Evolutionary conservation across 768 basidiomycete genomes (phyloP), one percentile per base, ranked within the genome.

Genomic region (Gelatoporia subvermispora): DNA sequence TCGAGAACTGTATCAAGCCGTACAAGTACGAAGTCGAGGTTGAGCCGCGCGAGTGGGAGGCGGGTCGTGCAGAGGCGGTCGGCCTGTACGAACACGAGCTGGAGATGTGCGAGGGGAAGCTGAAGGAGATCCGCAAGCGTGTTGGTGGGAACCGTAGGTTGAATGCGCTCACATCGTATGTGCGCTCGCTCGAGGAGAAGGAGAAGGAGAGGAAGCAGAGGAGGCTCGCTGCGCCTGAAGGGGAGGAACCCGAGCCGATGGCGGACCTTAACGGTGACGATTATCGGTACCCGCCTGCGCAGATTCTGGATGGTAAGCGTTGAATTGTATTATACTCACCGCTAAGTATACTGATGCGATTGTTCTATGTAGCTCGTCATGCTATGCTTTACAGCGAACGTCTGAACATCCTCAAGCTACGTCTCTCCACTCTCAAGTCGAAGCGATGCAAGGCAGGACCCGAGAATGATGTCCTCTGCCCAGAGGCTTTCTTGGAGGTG

Each of bases 1-100:
- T 99, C 15, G 96, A 99, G 73, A 99, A 98, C 66, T 95, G 92
- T 67, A 97, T 99, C 75, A 99, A 99, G 69, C 96, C 95, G 23
- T 97, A 82, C 78, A 99, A 99, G 73, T 95, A 96, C 61, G 95
- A 98, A 61, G 85, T 98, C 22, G 96, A 99, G 63, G 87, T 97
- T 13, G 93, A 97, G 53, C 77, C 81, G 13, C 73, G 85, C 36
- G 96, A 99, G 65, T 99, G 96, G 96, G 89, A 91, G 57, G 61
- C 73, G 2, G 96, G 96, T 0, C 72, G 94, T 42, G 77, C 76
- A 56, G 73, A 81, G 43, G 81, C 91, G 1, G 77, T 91, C 48
- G 79, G 81, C 46, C 70, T 94, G 56, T 88, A 95, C 57, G 85
- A 91, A 68, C 82, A 81, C 60, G 96, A 99, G 75, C 70, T 89